Percentiles rank a stretch among this genome's conserved stretches.
phyloP scores from a whole-genome alignment of 768 basidiomycete species.

The Amanita subjunquillea region DNA sequence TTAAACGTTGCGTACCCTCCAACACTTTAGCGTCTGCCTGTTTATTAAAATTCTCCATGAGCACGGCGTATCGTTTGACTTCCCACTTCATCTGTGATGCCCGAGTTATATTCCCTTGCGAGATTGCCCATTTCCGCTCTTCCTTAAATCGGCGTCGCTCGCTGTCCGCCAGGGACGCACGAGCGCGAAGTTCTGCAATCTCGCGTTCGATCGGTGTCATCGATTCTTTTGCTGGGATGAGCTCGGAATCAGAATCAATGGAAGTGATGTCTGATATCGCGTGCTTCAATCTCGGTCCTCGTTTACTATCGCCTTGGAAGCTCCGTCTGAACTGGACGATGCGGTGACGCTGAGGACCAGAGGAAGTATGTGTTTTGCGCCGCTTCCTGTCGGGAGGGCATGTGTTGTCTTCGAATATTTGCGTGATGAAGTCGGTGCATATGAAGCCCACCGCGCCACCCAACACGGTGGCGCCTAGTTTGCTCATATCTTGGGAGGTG shows the following conservation, averaged over 20 bases:
- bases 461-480: conserved; percentile 49
- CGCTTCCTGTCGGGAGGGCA: conserved; percentile 22
- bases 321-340: conserved; percentile 36
- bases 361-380: conserved; percentile 16
- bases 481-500: conserved; percentile 39
- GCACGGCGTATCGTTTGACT: conserved; percentile 67
- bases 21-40: conserved; percentile 65
- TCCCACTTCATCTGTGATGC: conserved; percentile 79
- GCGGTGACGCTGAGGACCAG: conserved; percentile 19
- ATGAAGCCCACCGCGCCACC: conserved; percentile 63
- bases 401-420: conserved; percentile 44
- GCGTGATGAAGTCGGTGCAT: conserved; percentile 61
- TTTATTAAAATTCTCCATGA: conserved; percentile 72
- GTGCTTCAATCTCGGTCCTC: conserved; percentile 15
- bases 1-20: conserved; percentile 36
- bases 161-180: conserved; percentile 74
- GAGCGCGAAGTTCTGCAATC: conserved; percentile 62
- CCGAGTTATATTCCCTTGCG: conserved; percentile 65
- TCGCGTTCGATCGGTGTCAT: conserved; percentile 65
- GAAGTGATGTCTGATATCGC: conserved; percentile 53
- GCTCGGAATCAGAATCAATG: conserved; percentile 59
- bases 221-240: conserved; percentile 44
- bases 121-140: conserved; percentile 80
- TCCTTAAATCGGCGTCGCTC: conserved; percentile 78
- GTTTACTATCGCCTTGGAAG: conserved; percentile 23